Base-by-base conservation (phyloP, 805 yeast species). In the Debaryomyces maramus region DNA sequence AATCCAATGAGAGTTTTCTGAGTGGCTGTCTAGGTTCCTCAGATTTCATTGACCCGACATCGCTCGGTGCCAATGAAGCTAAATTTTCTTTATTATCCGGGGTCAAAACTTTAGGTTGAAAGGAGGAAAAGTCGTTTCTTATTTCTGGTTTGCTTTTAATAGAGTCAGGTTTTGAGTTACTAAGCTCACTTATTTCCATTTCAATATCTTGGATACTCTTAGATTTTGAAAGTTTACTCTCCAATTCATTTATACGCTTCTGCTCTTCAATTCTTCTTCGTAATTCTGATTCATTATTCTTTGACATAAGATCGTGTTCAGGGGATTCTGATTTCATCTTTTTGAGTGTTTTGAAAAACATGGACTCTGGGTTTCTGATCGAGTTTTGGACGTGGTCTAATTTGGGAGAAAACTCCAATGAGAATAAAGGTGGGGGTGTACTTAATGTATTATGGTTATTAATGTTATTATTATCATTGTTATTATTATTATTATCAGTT, bases 191-290 rank as follows among this genome's bases (percentile, higher is more conserved):
- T 30, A 27, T 33, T 17, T 45, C 39, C 20, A 29, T 19, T 18
- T 45, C 27, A 26, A 34, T 32, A 33, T 39, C 18, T 33, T 39
- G 21, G 10, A 26, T 8, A 18, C 23, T 26, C n/a, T 27, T 16
- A 2, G 14, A 13, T 20, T 24, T 17, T 9, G 21, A 26, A 6
- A 29, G 28, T 20, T 44, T 31, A 15, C 47, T 37, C 26, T 49
- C 46, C 14, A 43, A 18, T 24, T 56, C 56, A 31, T 51, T 51
- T 13, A 47, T 24, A 11, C 29, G 38, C 30, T 53, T 60, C 35
- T 55, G 60, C 37, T 60, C 58, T 18, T 59, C 60, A 17, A 59
- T 53, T 39, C 61, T 41, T 32, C 48, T 47, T 37, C 61, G 48
- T 4, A 57, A 44, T 32, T 58, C 61, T 13, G 45, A 20, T 36